Base-by-base conservation (phyloP, 2,329 filamentous ascomycete genomes). In the Hymenotorrendiella dingleyae region DNA sequence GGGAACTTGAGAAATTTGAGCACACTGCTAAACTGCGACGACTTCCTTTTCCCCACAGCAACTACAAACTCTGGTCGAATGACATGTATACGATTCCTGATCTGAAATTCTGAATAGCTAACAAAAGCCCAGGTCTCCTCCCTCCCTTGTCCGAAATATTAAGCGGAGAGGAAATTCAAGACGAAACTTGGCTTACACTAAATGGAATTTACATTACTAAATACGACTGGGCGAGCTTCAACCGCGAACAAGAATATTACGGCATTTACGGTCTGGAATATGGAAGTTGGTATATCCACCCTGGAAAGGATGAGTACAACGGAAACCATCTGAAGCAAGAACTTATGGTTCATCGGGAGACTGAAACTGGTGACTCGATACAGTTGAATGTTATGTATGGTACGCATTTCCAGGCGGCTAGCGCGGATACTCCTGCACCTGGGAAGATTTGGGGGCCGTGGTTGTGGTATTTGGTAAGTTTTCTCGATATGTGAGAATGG, bases 331-430 rank as follows among this genome's bases (percentile, higher is more conserved):
- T 74, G 19, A 75, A 74, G 59, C 70, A 74, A 50, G 72, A 74
- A 45, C 56, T 75, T 26, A 71, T 69, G 61, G 67, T 74, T 3
- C 72, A 74, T 46, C 67, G 72, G 5, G 71, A 75, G 50, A 70
- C 65, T 3, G 49, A 60, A 5, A 73, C 70, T 0, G 72, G 72
- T 4, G 72, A 75, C 45, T 64, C 65, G 1, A 71, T 75, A 2
- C 69, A 74, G 46, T 59, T 75, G 27, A 76, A 76, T 54, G 73
- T 76, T 67, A 64, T 75, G 24, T 71, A 75, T 49, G 72, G 72
- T 24, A 74, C 71, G 0, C 68, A 71, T 50, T 71, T 69, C 50
- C 60, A 62, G 49, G 64, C 62, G 4, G 59, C 54, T 1, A 59
- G 61, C 30, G 55, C 49, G 16, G 66, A 68, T 36, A 57, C 54